Conservation (phyloP, 2,329 filamentous ascomycete genomes). For the Aspergillus pseudoterreus region DNA sequence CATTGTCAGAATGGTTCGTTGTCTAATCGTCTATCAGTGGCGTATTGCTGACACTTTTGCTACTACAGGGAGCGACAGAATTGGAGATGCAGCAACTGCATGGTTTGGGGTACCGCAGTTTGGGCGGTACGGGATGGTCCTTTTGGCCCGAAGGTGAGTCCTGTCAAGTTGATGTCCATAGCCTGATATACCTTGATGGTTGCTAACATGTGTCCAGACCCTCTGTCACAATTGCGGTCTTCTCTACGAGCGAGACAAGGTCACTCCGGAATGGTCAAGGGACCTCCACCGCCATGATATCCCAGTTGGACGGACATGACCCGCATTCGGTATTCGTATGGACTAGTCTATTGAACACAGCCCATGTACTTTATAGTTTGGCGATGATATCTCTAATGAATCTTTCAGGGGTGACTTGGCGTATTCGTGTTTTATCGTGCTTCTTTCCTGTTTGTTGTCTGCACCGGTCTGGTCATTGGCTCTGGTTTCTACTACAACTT, state of each 20-base stretch:
- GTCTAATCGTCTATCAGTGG: background rate
- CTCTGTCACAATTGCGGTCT: slow-evolving; percentile 93
- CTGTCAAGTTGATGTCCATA: background rate
- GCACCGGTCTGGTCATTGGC: background rate
- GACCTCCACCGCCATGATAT: slow-evolving; percentile 58
- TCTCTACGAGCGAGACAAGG: slow-evolving; percentile 80
- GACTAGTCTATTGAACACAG: slow-evolving; percentile 6
- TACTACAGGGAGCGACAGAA: slow-evolving; percentile 63
- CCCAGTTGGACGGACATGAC: slow-evolving; percentile 28
- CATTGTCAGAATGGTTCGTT: slow-evolving; percentile 60
- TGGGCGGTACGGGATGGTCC: slow-evolving; percentile 96
- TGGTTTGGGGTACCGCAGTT: slow-evolving; percentile 81
- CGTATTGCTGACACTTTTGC: background rate
- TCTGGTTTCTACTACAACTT: background rate
- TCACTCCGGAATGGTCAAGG: slow-evolving; percentile 72
- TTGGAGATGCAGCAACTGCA: slow-evolving; percentile 88
- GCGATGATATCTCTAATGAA: slow-evolving; percentile 25
- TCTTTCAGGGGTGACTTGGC: slow-evolving; percentile 13
- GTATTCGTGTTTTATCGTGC: slow-evolving; percentile 10
- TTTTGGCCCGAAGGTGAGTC: slow-evolving; percentile 70
- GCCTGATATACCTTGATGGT: slow-evolving; percentile 12
- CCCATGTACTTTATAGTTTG: slow-evolving; percentile 17
- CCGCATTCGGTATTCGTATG: background rate
- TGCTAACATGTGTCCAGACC: slow-evolving; percentile 50
- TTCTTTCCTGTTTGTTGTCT: slow-evolving; percentile 3